A percentile compares a stretch with the other conserved stretches of the same genome.
Conservation (phyloP, 139 green algal species). For the Dunaliella sp. region DNA sequence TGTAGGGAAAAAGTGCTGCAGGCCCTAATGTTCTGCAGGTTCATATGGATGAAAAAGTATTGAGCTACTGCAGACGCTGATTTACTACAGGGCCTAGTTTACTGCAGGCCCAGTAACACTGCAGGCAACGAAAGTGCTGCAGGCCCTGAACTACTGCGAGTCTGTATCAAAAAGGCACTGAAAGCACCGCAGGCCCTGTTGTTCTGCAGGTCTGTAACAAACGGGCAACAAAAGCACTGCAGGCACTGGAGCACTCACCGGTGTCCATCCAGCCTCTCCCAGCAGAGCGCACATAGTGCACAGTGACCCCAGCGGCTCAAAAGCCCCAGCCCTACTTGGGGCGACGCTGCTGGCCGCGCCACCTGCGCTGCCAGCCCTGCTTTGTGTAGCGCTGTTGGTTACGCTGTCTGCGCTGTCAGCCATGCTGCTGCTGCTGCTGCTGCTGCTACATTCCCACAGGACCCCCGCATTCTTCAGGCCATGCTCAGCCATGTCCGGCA, state of each 20-base stretch:
- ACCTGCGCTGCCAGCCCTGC: background rate
- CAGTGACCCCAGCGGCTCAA: background rate
- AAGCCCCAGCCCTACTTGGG: background rate
- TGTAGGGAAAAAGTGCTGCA: too few relatives aligned
- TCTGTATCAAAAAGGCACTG: too few relatives aligned
- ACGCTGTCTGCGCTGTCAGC: background rate
- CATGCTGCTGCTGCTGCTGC: background rate
- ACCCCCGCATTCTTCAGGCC: background rate
- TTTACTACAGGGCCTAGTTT: too few relatives aligned
- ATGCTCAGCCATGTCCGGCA: too few relatives aligned
- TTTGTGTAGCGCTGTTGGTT: background rate
- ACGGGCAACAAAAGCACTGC: background rate
- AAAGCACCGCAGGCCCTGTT: background rate
- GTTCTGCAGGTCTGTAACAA: too few relatives aligned
- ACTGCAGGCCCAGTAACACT: too few relatives aligned
- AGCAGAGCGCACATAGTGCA: background rate
- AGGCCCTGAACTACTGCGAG: too few relatives aligned
- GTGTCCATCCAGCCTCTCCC: background rate
- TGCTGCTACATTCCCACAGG: background rate
- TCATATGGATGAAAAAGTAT: too few relatives aligned
- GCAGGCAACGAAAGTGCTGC: too few relatives aligned
- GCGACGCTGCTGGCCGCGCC: background rate
- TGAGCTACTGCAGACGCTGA: too few relatives aligned
- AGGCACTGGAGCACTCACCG: background rate
- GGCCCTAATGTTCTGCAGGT: too few relatives aligned